Conservation (phyloP, 306 rosid genomes). For the Quercus dentata region DNA sequence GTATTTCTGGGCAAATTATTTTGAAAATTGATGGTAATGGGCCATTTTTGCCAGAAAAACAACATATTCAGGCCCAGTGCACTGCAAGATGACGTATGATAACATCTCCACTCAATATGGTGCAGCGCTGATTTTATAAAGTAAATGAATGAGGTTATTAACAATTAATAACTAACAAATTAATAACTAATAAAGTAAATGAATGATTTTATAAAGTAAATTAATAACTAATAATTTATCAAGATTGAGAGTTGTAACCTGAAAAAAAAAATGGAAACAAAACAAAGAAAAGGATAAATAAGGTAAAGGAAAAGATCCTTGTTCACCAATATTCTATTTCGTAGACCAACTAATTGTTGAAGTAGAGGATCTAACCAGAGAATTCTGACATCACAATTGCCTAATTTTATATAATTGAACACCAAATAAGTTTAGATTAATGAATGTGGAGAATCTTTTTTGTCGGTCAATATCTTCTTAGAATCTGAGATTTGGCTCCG, state of each 20-base stretch:
- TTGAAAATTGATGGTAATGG: too few relatives aligned
- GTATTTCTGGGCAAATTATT: too few relatives aligned
- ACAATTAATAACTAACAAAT: slow-evolving; percentile 19
- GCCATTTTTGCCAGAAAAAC: too few relatives aligned
- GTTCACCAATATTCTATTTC: background rate
- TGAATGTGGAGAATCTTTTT: background rate
- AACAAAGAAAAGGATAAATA: slow-evolving; percentile 8
- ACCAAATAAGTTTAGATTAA: background rate
- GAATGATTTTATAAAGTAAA: too few relatives aligned
- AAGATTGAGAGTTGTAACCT: slow-evolving; percentile 93
- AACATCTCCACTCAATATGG: slow-evolving; percentile 89
- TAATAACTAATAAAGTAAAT: slow-evolving; percentile 38
- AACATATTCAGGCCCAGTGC: slow-evolving; percentile 64
- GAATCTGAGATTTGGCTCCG: background rate
- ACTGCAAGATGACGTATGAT: slow-evolving; percentile 88
- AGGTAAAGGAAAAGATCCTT: background rate
- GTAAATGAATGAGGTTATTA: background rate
- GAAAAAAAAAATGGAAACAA: slow-evolving; percentile 32
- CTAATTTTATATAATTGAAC: too few relatives aligned
- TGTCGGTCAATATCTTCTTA: background rate
- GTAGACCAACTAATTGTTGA: background rate
- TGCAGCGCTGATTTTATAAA: slow-evolving; percentile 61
- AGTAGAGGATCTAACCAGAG: background rate
- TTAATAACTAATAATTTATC: slow-evolving; percentile 4
- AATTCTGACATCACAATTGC: too few relatives aligned